Base-by-base conservation (phyloP, 1,139 yeast species). In the Suhomyces kunorum region DNA sequence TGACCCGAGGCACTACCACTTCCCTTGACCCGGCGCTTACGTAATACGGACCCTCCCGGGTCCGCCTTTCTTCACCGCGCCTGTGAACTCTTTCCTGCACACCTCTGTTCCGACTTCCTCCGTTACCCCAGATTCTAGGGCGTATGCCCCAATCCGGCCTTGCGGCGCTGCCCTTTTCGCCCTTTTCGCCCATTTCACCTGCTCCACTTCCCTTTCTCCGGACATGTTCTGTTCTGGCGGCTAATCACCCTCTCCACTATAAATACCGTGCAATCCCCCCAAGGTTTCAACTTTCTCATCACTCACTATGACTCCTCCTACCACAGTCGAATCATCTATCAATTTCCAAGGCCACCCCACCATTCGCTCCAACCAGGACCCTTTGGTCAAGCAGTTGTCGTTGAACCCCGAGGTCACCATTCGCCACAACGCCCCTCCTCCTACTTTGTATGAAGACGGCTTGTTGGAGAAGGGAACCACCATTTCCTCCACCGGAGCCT, bases 381-480 rank as follows among this genome's bases (percentile, higher is more conserved):
- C 78, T 27, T 56, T 72, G 52, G 74, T 73, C 33, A 55, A 66
- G 46, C 66, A 71, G 53, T 69, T 73, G 50, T 60, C 67, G 9
- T 68, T 78, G 47, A 65, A 65, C 47, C 68, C 68, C 17, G 83
- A 78, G 34, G 76, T 78, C 28, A 50, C 58, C 25, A 76, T 78
- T 64, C 78, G 86, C 66, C 96, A 92, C 75, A 92, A 92, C 64
- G 89, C 98, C 43, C 87, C 97, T 32, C 88, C 92, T 32, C 95
- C 98, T 53, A 79, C 88, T 40, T 77, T 92, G 51, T 92, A 92
- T 71, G 98, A 92, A 68, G 98, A 92, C 65, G 98, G 95, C 50
- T 78, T 92, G 51, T 77, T 78, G 46, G 98, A 92, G 70, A 79
- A 78, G 56, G 94, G 96, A 47, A 90, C 98, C 36, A 90, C 95